A percentile compares a stretch with the other conserved stretches of the same genome.
phyloP scores from a whole-genome alignment of 257 asterid genomes.

The Lycium barbarum region DNA sequence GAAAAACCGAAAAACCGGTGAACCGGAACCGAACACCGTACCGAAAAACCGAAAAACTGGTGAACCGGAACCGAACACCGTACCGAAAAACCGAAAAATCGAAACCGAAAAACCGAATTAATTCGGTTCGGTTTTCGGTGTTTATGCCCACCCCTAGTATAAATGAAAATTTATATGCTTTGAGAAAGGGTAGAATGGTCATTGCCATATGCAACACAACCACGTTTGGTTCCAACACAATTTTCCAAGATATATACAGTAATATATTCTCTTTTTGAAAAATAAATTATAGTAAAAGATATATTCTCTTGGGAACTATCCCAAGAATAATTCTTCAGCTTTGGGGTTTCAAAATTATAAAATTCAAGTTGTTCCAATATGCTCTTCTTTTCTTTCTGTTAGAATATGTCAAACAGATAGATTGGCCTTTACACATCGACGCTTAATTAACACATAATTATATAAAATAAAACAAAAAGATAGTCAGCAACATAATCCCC shows the following conservation, averaged over 20 bases:
- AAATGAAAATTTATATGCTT: neutral
- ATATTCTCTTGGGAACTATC: conserved; percentile 12
- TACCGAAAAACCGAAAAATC: too few relatives aligned
- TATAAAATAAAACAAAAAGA: neutral
- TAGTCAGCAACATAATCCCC: conserved; percentile 5
- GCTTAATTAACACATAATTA: neutral
- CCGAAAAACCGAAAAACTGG: too few relatives aligned
- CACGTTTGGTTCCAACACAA: conserved; percentile 35
- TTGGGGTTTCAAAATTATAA: neutral
- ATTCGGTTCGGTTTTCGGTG: too few relatives aligned
- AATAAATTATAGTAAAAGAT: too few relatives aligned
- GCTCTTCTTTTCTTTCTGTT: neutral
- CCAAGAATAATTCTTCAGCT: neutral
- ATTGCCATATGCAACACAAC: neutral
- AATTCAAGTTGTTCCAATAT: neutral
- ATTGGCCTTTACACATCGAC: neutral
- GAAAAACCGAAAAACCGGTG: too few relatives aligned
- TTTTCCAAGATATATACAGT: neutral
- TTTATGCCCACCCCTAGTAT: too few relatives aligned
- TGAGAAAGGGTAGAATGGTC: conserved; percentile 32
- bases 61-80: too few relatives aligned
- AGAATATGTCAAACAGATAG: neutral
- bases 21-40: too few relatives aligned
- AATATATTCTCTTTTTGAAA: too few relatives aligned
- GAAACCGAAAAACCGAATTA: too few relatives aligned